Base-by-base conservation (phyloP, 1,139 yeast genomes). In the Kurtzmaniella quercitrusa region DNA sequence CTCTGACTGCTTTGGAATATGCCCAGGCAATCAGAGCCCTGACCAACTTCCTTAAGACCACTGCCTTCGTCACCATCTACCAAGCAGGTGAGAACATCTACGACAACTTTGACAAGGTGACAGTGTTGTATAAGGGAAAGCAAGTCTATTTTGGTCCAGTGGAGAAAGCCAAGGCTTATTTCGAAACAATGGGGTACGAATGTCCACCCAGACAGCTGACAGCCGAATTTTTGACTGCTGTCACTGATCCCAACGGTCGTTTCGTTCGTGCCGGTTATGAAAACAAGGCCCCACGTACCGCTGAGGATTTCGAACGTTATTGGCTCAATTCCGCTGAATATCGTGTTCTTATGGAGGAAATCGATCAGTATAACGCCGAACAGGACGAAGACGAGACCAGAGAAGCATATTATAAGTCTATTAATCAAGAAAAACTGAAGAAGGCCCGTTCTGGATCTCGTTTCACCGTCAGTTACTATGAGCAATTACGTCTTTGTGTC, bases 81-180 rank as follows among this genome's bases (percentile, higher is more conserved):
- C 89, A 82, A 63, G 85, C 86, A 39, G 83, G 85, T 59, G 85
- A 82, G 58, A 76, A 79, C 52, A 77, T 81, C 48, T 82, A 79
- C 56, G 73, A 76, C 43, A 64, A 77, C 39, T 82, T 81, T 55
- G 87, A 82, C 62, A 82, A 81, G 53, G 83, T 81, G 15, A 77
- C 82, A 3, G 81, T 82, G 23, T 59, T 82, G 38, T 80, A 82
- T 60, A 59, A 64, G 41, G 87, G 87, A 43, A 67, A 65, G 48
- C 86, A 82, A 58, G 68, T 82, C 37, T 82, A 68, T 54, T 82
- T 70, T 52, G 88, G 88, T 21, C 78, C 79, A 6, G 74, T 77
- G 18, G 58, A 55, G 17, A 62, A 68, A 44, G 87, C 85, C 23
- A 77, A 75, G 50, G 66, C 58, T 2, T 82, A 73, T 56, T 82